A percentile compares a stretch with the other conserved stretches of the same genome.
Conservation (phyloP, 2,329 filamentous ascomycete species). For the Pleoardoris graminearum region DNA sequence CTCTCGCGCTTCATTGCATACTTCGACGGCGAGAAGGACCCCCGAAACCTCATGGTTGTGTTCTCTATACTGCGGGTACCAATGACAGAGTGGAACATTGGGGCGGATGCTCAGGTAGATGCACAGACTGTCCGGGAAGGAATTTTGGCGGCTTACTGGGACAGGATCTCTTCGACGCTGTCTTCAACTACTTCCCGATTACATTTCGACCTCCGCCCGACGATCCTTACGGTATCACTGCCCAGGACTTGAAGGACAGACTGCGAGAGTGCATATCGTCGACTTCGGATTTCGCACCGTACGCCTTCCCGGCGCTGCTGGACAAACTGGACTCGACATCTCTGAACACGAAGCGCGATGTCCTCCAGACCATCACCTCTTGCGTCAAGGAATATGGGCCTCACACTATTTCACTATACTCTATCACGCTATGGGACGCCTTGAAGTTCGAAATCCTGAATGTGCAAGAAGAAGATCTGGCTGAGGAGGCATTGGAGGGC, state of each 20-base stretch:
- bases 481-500: conserved; percentile 60
- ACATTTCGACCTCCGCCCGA: conserved; percentile 71
- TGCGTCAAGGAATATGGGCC: conserved; percentile 64
- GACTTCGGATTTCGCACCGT: conserved; percentile 65
- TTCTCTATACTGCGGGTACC: conserved; percentile 69
- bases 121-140: neutral
- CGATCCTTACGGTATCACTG: conserved; percentile 70
- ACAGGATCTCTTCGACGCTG: conserved; percentile 64
- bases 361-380: conserved; percentile 64
- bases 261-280: conserved; percentile 67
- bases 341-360: conserved; percentile 70
- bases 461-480: conserved; percentile 67
- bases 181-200: conserved; percentile 74
- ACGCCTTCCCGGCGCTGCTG: conserved; percentile 67
- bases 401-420: conserved; percentile 63
- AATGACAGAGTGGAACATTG: conserved; percentile 69
- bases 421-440: conserved; percentile 68
- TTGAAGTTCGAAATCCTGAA: conserved; percentile 71
- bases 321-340: conserved; percentile 72
- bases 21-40: conserved; percentile 70
- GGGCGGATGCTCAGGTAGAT: conserved; percentile 60
- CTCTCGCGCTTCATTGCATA: conserved; percentile 65
- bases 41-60: conserved; percentile 70
- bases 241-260: conserved; percentile 67
- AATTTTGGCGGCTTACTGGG: conserved; percentile 5